Evolutionary conservation across 2,329 filamentous ascomycete species (phyloP), one percentile per base, ranked within the genome.

Genomic region (Neonectria neomacrospora): DNA sequence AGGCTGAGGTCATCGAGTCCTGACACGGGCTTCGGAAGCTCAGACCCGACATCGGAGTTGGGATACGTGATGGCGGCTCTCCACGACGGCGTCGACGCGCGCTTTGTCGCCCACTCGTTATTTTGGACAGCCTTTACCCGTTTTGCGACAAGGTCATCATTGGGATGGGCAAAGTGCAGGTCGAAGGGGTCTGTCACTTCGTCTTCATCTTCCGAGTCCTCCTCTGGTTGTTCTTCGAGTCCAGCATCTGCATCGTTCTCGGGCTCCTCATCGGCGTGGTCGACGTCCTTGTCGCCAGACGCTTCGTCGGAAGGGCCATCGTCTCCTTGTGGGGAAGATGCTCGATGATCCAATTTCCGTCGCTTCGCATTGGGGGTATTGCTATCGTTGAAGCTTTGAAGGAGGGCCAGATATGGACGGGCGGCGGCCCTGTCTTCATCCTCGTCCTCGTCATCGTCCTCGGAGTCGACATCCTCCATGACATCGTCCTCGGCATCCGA

Each of bases 141-240:
- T 68, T 80, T 79, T 2, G 84, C 80, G 8, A 93, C 79, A 44
- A 85, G 78, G 6, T 84, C 82, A 52, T 91, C 86, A 48, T 94
- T 86, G 0, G 89, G 88, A 44, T 83, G 83, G 34, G 88, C 87
- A 75, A 96, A 97, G 78, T 97, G 95, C 8, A 82, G 80, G 67
- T 96, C 91, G 73, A 96, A 97, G 0, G 93, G 91, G 76, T 97
- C 92, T 2, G 78, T 79, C 28, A 80, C 76, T 66, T 88, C 82
- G 51, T 85, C 82, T 14, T 85, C 82, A 45, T 86, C 85, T 52
- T 83, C 81, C 20, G 84, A 84, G 10, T 81, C 77, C 0, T 77
- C 76, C 11, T 74, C 70, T 2, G 61, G 59, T 10, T 69, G 75
- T 4, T 77, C 76, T 1, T 72, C 71, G 7, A 68, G 66, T 14